phyloP scores from a whole-genome alignment of 139 green algal genomes.

The Bryopsis sp. region DNA sequence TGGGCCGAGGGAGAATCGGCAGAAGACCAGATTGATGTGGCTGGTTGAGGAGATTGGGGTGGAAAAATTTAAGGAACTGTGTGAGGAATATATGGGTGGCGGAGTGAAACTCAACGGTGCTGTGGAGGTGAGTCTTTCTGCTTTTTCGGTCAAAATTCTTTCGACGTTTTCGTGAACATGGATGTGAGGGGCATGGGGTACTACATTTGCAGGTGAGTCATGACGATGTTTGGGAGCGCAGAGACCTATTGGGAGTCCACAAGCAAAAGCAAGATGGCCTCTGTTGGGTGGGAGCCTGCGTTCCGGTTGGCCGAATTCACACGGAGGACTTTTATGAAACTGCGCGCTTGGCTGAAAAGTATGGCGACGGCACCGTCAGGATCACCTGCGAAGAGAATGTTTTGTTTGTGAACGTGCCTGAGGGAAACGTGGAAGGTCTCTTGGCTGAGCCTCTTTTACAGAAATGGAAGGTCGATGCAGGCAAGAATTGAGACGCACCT shows the following conservation, averaged over 20 bases:
- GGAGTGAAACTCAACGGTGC: constrained; percentile 24
- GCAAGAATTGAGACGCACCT: constrained; percentile 20
- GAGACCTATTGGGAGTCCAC: constrained; percentile 84
- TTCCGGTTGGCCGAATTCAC: constrained; percentile 77
- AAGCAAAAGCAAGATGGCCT: constrained; percentile 77
- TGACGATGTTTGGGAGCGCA: constrained; percentile 51
- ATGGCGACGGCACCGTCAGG: constrained; percentile 79
- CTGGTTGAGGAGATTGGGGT: constrained; percentile 81
- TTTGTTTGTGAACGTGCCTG: constrained; percentile 78
- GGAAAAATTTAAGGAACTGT: constrained; percentile 58
- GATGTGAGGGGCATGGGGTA: not conserved
- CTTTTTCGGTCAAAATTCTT: not conserved
- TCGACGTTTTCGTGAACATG: not conserved
- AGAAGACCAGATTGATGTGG: constrained; percentile 94
- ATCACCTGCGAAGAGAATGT: constrained; percentile 96
- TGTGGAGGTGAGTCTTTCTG: constrained; percentile 36
- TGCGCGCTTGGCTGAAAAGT: constrained; percentile 66
- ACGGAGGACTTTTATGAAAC: constrained; percentile 71
- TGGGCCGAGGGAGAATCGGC: constrained; percentile 68
- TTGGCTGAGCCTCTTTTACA: constrained; percentile 82
- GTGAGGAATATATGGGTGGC: constrained; percentile 73
- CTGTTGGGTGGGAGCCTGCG: constrained; percentile 56
- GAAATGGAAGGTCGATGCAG: constrained; percentile 47
- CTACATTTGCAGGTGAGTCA: constrained; percentile 34
- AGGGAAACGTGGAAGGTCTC: constrained; percentile 71